Evolutionary conservation across 2,329 filamentous ascomycete genomes (phyloP).

Genomic region (Dichotomopilus funicola): DNA sequence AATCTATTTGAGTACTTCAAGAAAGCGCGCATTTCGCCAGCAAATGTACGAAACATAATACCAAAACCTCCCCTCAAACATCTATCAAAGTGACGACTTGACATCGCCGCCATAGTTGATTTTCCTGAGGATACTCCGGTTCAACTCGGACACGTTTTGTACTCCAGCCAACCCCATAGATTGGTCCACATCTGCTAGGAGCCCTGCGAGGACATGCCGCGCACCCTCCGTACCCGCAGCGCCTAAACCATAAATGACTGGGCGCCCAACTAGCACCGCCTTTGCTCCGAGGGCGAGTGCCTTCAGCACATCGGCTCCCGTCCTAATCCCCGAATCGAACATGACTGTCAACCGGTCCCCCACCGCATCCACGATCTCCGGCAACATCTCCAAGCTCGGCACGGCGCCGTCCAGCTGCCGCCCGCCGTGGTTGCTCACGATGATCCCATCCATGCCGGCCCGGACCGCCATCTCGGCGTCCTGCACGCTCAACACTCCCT

Average conservation of each 20-base stretch:
- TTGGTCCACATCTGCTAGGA: constrained; percentile 49
- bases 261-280: constrained; percentile 50
- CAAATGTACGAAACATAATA: not conserved
- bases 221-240: constrained; percentile 50
- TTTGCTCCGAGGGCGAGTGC: constrained; percentile 50
- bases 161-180: constrained; percentile 51
- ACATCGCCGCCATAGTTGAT: constrained; percentile 15
- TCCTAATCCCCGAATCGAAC: constrained; percentile 53
- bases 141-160: constrained; percentile 34
- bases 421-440: constrained; percentile 54
- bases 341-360: constrained; percentile 53
- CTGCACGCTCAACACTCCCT: constrained; percentile 48
- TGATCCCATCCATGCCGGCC: constrained; percentile 42
- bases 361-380: constrained; percentile 55
- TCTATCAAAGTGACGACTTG: constrained; percentile 9
- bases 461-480: constrained; percentile 42
- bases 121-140: constrained; percentile 29
- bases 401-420: constrained; percentile 51
- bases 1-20: not conserved
- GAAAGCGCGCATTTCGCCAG: not conserved
- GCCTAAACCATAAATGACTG: constrained; percentile 52
- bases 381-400: constrained; percentile 49
- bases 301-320: constrained; percentile 53
- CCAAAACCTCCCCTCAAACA: not conserved
- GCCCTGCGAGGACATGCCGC: constrained; percentile 41